phyloP scores from a whole-genome alignment of 768 basidiomycete species.

The Hericium alpestre region DNA sequence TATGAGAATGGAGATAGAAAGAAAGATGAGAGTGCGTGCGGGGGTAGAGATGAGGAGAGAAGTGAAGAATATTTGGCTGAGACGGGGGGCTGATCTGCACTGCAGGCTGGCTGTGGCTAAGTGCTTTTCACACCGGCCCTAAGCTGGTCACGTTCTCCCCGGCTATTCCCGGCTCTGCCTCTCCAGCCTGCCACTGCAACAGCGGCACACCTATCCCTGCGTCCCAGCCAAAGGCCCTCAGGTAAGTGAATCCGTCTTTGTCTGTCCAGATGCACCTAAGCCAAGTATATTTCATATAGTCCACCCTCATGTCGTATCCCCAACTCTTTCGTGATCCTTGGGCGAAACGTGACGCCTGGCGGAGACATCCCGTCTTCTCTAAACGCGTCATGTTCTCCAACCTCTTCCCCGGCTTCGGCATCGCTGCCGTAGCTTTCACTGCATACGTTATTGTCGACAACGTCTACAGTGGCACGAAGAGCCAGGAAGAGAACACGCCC shows the following conservation, averaged over 20 bases:
- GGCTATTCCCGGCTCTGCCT: neutral
- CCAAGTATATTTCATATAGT: neutral
- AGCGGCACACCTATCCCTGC: neutral
- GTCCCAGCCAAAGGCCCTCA: neutral
- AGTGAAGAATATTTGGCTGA: neutral
- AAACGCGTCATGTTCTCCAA: slow-evolving; percentile 81
- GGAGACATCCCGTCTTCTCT: slow-evolving; percentile 81
- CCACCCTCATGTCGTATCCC: slow-evolving; percentile 18
- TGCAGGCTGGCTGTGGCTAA: slow-evolving; percentile 12
- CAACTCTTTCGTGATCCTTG: slow-evolving; percentile 89
- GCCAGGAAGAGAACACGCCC: slow-evolving; percentile 5
- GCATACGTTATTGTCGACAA: slow-evolving; percentile 85
- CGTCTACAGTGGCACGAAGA: slow-evolving; percentile 22
- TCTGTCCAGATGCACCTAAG: slow-evolving; percentile 1
- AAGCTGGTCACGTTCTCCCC: slow-evolving; percentile 17
- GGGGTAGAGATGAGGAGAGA: slow-evolving; percentile 10
- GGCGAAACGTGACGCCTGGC: slow-evolving; percentile 90
- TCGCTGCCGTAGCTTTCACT: slow-evolving; percentile 85
- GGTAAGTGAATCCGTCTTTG: neutral
- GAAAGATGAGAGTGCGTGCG: slow-evolving; percentile 1
- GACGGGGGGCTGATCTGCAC: slow-evolving; percentile 1
- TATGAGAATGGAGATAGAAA: neutral
- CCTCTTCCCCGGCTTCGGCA: slow-evolving; percentile 91
- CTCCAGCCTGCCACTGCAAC: neutral
- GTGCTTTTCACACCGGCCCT: slow-evolving; percentile 46